Conservation (phyloP, 495 filamentous ascomycete species). For the Penicillium longicatenatum region DNA sequence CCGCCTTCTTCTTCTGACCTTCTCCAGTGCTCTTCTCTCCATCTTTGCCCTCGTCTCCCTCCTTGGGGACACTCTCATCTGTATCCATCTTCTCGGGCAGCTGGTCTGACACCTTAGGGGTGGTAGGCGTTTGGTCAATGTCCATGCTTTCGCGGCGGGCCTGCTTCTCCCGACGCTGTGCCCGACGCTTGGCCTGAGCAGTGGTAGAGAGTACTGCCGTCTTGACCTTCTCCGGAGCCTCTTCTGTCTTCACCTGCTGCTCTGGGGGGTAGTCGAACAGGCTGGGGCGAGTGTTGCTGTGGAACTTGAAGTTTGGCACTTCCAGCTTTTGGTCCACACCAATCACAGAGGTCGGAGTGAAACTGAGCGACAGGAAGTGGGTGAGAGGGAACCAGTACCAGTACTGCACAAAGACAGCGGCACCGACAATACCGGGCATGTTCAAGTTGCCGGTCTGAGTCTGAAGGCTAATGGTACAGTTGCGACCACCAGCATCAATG, state of each 20-base stretch:
- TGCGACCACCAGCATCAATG: conserved; percentile 96
- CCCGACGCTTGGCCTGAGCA: conserved; percentile 92
- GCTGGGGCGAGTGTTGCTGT: conserved; percentile 90
- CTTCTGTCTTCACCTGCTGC: conserved; percentile 89
- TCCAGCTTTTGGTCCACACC: conserved; percentile 92
- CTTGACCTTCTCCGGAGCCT: conserved; percentile 90
- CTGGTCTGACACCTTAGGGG: conserved; percentile 70
- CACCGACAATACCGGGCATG: conserved; percentile 95
- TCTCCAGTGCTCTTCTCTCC: conserved; percentile 63
- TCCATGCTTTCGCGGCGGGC: conserved; percentile 83
- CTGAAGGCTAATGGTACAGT: conserved; percentile 96
- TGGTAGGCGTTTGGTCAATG: conserved; percentile 74
- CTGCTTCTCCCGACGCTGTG: conserved; percentile 71
- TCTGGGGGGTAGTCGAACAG: conserved; percentile 98
- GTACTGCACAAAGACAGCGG: conserved; percentile 98
- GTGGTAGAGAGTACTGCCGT: conserved; percentile 97
- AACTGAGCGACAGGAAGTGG: conserved; percentile 93
- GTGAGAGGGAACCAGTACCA: conserved; percentile 99
- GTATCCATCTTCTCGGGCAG: conserved; percentile 84
- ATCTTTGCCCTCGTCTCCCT: conserved; percentile 61
- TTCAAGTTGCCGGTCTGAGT: conserved; percentile 98
- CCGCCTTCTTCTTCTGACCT: conserved; percentile 74
- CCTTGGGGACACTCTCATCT: conserved; percentile 67
- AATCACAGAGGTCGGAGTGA: conserved; percentile 92
- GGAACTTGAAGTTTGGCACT: conserved; percentile 93